phyloP scores from a whole-genome alignment of 805 yeast species.

The Zygotorulaspora sp. region DNA sequence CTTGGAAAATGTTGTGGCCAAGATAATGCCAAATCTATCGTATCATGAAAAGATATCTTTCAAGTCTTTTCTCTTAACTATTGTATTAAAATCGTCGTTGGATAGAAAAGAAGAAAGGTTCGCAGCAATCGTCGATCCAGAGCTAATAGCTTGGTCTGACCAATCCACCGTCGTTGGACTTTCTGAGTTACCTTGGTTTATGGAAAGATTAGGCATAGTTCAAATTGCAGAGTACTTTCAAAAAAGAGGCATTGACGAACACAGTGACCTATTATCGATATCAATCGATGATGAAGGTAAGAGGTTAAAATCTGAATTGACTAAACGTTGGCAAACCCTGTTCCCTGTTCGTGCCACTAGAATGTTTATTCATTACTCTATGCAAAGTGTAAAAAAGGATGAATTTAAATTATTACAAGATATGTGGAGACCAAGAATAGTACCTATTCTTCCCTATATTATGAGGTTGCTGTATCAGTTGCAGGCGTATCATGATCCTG shows the following conservation, averaged over 20 bases:
- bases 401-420: slow-evolving; percentile 63
- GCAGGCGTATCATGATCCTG: slow-evolving; percentile 91
- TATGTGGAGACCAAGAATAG: slow-evolving; percentile 90
- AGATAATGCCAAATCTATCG: slow-evolving; percentile 67
- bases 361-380: slow-evolving; percentile 89
- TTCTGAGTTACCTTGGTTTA: slow-evolving; percentile 90
- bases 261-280: slow-evolving; percentile 68
- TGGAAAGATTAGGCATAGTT: slow-evolving; percentile 95
- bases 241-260: slow-evolving; percentile 71
- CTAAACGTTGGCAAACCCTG: slow-evolving; percentile 87
- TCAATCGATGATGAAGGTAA: slow-evolving; percentile 89
- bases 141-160: slow-evolving; percentile 86
- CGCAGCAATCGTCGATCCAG: slow-evolving; percentile 87
- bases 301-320: slow-evolving; percentile 65
- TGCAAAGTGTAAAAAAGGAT: slow-evolving; percentile 80
- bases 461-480: slow-evolving; percentile 83
- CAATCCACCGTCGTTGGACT: slow-evolving; percentile 87
- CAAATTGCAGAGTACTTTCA: slow-evolving; percentile 88
- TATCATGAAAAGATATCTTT: slow-evolving; percentile 93
- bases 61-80: slow-evolving; percentile 85
- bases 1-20: slow-evolving; percentile 73
- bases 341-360: slow-evolving; percentile 96
- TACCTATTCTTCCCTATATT: slow-evolving; percentile 87
- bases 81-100: slow-evolving; percentile 78
- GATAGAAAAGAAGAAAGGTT: slow-evolving; percentile 73